phyloP scores from a whole-genome alignment of 2,329 filamentous ascomycete species.

The Torrubiella hemipterigena region DNA sequence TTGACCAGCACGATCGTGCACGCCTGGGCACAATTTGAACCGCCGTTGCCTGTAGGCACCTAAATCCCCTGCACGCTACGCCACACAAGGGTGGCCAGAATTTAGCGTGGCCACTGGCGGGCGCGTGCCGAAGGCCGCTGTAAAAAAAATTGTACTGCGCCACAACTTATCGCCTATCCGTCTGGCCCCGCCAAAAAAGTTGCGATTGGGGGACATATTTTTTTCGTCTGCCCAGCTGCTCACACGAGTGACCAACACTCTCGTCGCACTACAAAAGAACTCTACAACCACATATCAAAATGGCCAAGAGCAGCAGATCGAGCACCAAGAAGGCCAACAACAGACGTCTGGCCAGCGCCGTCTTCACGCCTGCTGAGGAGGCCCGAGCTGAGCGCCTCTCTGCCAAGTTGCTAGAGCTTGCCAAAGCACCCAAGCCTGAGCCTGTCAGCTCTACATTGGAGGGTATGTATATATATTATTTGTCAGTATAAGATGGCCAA shows the following conservation, averaged over 20 bases:
- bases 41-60: too few species aligned
- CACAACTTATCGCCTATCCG: too few species aligned
- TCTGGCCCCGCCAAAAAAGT: neutral
- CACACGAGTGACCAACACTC: neutral
- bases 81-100: too few species aligned
- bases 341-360: slow-evolving; percentile 61
- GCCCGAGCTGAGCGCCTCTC: slow-evolving; percentile 75
- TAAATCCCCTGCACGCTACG: too few species aligned
- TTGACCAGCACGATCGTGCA: neutral
- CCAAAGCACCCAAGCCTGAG: slow-evolving; percentile 61
- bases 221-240: neutral
- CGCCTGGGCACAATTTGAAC: slow-evolving; percentile 2
- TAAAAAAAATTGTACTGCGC: too few species aligned
- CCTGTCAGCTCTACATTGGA: slow-evolving; percentile 36
- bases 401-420: slow-evolving; percentile 73
- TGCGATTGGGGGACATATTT: too few species aligned
- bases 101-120: too few species aligned
- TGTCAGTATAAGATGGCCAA: neutral
- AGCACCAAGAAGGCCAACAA: slow-evolving; percentile 77
- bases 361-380: slow-evolving; percentile 74
- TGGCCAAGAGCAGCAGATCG: slow-evolving; percentile 81
- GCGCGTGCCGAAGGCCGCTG: too few species aligned
- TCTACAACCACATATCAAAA: slow-evolving; percentile 26
- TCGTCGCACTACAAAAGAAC: slow-evolving; percentile 1
- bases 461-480: slow-evolving; percentile 13